Evolutionary conservation across 2,329 filamentous ascomycete species (phyloP), one percentile per base, ranked within the genome.

Genomic region (Colletotrichum navitas): DNA sequence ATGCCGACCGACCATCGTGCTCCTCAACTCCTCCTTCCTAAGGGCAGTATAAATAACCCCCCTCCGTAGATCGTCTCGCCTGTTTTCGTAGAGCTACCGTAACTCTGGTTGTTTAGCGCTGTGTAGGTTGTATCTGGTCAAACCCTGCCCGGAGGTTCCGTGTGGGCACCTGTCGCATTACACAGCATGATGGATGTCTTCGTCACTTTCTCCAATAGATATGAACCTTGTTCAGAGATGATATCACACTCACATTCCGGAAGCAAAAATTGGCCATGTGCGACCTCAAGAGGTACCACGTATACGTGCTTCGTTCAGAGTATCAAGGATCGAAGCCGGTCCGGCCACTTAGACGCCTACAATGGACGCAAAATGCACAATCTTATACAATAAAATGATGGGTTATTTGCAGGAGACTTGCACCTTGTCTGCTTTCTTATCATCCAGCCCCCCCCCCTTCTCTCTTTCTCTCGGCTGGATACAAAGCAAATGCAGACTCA

Each of bases 401-500:
- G 47, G 54, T 47, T 24, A 51, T 39, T 29, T 54, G 51, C 47
- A 61, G 43, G 24, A 5, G 41, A 49, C 26, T 24, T 39, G 45
- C 18, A 29, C 49, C 18, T 45, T 41, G 52, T n/a, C 45, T 69
- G 62, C 34, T 36, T 24, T 32, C 16, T 7, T 29, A 43, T 43
- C 16, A 26, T 11, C n/a, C 32, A n/a, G 52, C 36, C 32, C 14
- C 49, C 24, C 26, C 32, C 32, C 3, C 18, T 21, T 34, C 21
- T 34, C 43, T 49, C 16, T 60, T 21, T 49, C 43, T 62, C 41
- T 70, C 55, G 62, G 56, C 56, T 56, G 47, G 67, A 43, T 51
- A 24, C 63, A 61, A 63, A 12, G 49, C 56, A 55, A 36, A 52
- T 70, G 49, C 39, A 70, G 32, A 24, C 63, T n/a, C n/a, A 21